phyloP scores from a whole-genome alignment of 2,329 filamentous ascomycete genomes.

The Fusarium sterilihyphosum region DNA sequence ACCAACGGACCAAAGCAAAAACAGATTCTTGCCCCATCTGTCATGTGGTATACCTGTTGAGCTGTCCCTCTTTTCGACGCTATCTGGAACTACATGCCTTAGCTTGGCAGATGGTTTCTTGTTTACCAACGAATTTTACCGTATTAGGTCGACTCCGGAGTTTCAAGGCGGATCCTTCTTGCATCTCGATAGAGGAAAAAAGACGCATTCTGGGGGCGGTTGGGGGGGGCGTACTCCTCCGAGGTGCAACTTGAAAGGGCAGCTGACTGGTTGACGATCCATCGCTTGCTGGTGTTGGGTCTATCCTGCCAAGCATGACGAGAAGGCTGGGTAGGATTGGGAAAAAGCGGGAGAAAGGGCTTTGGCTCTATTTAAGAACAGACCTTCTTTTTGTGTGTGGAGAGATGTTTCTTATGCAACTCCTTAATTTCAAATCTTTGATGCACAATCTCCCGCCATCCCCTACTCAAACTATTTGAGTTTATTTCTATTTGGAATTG shows the following conservation, averaged over 20 bases:
- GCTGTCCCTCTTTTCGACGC: constrained; percentile 9
- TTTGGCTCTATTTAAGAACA: constrained; percentile 27
- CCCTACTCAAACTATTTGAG: constrained; percentile 14
- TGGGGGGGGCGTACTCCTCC: neutral
- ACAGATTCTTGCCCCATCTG: neutral
- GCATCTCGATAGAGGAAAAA: constrained; percentile 24
- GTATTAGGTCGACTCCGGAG: neutral
- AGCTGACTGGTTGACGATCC: constrained; percentile 20
- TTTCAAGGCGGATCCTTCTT: neutral
- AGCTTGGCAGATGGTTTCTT: constrained; percentile 9
- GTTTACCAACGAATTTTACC: neutral
- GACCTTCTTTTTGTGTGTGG: constrained; percentile 22
- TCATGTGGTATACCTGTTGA: constrained; percentile 18
- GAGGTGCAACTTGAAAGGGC: constrained; percentile 14
- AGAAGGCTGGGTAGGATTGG: constrained; percentile 19
- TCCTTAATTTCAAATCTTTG: constrained; percentile 32
- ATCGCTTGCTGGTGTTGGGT: constrained; percentile 1
- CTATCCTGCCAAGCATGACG: constrained; percentile 29
- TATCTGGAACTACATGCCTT: constrained; percentile 21
- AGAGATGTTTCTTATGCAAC: constrained; percentile 11
- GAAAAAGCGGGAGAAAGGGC: constrained; percentile 6
- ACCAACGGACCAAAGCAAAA: neutral
- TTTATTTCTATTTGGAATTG: constrained; percentile 13
- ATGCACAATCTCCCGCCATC: constrained; percentile 1
- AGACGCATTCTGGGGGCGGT: constrained; percentile 19